These are phyloP conservation scores for Anthostomella pinea DNA, from an alignment of 2,329 filamentous ascomycete species.

Conservation along the genomic window DNA sequence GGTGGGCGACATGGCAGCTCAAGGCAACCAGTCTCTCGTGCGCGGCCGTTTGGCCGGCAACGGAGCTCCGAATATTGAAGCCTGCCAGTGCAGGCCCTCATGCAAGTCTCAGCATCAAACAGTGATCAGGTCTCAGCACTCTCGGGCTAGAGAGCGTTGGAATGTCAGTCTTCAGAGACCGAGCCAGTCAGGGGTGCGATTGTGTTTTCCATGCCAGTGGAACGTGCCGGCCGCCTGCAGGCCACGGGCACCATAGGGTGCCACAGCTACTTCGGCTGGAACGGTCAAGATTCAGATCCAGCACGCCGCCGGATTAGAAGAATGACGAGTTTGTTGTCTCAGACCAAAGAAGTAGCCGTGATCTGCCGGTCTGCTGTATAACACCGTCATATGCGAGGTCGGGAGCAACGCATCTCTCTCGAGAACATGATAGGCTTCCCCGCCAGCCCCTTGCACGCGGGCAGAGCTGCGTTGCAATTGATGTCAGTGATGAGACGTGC, in stretches of 20 bases:
- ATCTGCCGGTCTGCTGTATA: constrained; percentile 16
- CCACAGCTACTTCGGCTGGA: constrained; percentile 22
- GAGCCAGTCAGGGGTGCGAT: constrained; percentile 14
- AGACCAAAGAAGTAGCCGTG: constrained; percentile 12
- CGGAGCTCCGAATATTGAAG: too few relatives aligned
- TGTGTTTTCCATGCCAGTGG: constrained; percentile 10
- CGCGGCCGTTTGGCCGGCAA: too few relatives aligned
- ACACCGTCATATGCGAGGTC: constrained; percentile 21
- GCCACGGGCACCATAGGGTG: constrained; percentile 19
- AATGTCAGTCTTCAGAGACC: not conserved
- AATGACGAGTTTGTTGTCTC: constrained; percentile 5
- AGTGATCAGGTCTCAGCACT: too few relatives aligned
- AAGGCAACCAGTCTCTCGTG: too few relatives aligned
- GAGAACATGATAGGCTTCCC: constrained; percentile 18
- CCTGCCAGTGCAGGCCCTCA: too few relatives aligned
- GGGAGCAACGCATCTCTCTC: constrained; percentile 13
- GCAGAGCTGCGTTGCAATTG: constrained; percentile 16
- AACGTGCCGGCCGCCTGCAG: constrained; percentile 16
- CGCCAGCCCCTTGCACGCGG: constrained; percentile 16
- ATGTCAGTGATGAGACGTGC: constrained; percentile 20
- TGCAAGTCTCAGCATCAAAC: too few relatives aligned
- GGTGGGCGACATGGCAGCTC: too few relatives aligned
- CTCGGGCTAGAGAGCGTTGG: too few relatives aligned
- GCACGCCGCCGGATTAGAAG: constrained; percentile 10
- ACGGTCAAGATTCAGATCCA: constrained; percentile 14